A percentile compares a stretch with the other conserved stretches of the same genome.
These are phyloP conservation scores for Epichloe bromicola DNA, from an alignment of 2,329 filamentous ascomycete species.

Conservation along the genomic window DNA sequence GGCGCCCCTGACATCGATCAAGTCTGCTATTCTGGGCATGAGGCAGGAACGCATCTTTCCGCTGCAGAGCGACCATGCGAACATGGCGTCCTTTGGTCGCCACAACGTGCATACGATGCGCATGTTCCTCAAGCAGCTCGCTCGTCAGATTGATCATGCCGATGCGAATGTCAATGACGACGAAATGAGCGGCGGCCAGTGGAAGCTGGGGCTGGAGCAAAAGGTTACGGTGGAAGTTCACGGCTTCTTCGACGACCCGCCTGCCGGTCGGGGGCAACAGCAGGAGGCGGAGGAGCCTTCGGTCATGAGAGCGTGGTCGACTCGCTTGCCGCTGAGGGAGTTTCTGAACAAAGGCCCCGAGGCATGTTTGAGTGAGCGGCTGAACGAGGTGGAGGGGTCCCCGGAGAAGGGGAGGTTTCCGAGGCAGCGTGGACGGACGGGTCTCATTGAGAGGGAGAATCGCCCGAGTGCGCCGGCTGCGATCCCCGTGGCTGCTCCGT, in stretches of 20 bases:
- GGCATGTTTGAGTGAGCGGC: conserved; percentile 37
- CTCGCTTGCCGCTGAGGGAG: conserved; percentile 35
- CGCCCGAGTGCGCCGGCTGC: background rate
- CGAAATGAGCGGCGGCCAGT: conserved; percentile 20
- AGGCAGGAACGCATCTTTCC: conserved; percentile 39
- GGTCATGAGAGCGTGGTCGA: conserved; percentile 37
- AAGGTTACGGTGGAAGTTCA: conserved; percentile 42
- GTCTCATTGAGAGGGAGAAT: conserved; percentile 10
- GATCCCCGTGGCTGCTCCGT: background rate
- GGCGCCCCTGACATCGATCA: conserved; percentile 45
- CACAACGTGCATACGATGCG: conserved; percentile 35
- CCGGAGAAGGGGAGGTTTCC: conserved; percentile 19
- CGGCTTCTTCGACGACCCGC: conserved; percentile 45
- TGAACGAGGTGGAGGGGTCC: conserved; percentile 27
- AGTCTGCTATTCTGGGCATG: conserved; percentile 37
- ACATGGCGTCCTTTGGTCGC: conserved; percentile 40
- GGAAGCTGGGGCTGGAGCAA: conserved; percentile 34
- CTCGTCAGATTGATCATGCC: conserved; percentile 19
- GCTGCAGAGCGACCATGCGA: conserved; percentile 40
- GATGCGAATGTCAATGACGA: conserved; percentile 16
- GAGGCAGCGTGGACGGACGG: conserved; percentile 15
- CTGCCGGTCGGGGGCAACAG: background rate
- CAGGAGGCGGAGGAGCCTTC: background rate
- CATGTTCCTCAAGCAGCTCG: conserved; percentile 23
- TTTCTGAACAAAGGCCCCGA: conserved; percentile 44